Evolutionary conservation across 345 rosid genomes (phyloP).

Genomic region (Eucalyptus polybractea): DNA sequence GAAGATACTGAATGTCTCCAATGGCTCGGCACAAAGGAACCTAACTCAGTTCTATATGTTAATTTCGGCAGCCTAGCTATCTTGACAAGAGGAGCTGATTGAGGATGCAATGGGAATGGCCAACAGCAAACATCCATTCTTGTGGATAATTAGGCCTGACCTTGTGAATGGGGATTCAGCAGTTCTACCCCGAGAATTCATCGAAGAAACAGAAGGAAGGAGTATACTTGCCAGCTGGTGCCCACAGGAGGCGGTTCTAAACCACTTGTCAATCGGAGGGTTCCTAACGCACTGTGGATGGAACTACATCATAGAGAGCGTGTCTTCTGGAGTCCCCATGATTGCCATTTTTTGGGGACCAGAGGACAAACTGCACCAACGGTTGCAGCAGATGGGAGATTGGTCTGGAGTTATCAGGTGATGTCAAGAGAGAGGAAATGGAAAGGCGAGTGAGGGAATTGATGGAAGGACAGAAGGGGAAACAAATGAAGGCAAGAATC

Average conservation of each 20-base stretch:
- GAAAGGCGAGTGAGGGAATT: background rate
- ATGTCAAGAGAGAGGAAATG: background rate
- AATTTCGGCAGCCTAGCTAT: background rate
- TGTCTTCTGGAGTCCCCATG: background rate
- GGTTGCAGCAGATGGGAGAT: background rate
- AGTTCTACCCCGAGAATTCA: background rate
- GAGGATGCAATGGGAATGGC: background rate
- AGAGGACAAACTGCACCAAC: background rate
- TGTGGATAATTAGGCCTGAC: background rate
- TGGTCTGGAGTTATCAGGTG: background rate
- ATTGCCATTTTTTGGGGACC: background rate
- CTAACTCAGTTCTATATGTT: background rate
- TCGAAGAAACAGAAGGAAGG: background rate
- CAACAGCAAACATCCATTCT: background rate
- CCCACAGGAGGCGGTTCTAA: background rate
- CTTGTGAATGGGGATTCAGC: background rate
- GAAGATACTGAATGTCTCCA: background rate
- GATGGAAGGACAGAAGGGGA: background rate
- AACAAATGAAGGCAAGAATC: background rate
- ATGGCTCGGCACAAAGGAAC: background rate
- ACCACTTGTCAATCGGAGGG: background rate
- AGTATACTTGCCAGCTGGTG: background rate
- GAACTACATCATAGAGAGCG: background rate
- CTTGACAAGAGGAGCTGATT: background rate
- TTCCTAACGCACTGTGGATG: background rate